Evolutionary conservation across 768 basidiomycete genomes (phyloP).

Genomic region (Galerina marginata): DNA sequence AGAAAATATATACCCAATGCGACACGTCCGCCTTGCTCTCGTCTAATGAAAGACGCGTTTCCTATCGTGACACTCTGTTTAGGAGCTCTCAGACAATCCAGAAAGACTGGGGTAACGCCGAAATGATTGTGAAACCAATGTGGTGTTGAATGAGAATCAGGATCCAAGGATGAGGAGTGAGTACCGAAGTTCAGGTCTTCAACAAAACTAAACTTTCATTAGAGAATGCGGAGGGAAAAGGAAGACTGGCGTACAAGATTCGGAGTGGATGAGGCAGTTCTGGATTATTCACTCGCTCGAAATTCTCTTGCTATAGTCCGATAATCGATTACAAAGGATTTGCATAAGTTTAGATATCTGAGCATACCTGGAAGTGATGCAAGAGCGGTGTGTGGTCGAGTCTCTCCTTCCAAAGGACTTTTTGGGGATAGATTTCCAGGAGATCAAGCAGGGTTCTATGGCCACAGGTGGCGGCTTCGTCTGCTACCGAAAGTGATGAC

Average conservation of each 20-base stretch:
- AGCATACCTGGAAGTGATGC: background rate
- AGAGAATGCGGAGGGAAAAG: background rate
- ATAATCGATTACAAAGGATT: background rate
- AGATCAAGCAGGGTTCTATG: background rate
- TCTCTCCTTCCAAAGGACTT: background rate
- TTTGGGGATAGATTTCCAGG: background rate
- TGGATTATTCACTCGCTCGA: background rate
- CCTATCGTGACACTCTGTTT: background rate
- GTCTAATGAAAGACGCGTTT: background rate
- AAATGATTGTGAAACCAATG: background rate
- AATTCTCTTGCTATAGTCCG: background rate
- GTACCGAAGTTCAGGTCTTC: background rate
- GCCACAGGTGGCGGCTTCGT: background rate
- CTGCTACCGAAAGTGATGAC: background rate
- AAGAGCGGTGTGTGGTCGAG: background rate
- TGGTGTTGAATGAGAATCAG: background rate
- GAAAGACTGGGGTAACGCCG: background rate
- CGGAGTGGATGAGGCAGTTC: background rate
- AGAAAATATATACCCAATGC: background rate
- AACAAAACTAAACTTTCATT: background rate
- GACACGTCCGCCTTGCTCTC: background rate
- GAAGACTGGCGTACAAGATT: background rate
- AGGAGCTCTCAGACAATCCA: background rate
- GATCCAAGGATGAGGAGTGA: background rate
- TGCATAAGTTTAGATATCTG: background rate